A percentile compares a stretch with the other conserved stretches of the same genome.
Evolutionary conservation across 192 early-diverging fungal species (phyloP).

Genomic region (Backusella sp.): DNA sequence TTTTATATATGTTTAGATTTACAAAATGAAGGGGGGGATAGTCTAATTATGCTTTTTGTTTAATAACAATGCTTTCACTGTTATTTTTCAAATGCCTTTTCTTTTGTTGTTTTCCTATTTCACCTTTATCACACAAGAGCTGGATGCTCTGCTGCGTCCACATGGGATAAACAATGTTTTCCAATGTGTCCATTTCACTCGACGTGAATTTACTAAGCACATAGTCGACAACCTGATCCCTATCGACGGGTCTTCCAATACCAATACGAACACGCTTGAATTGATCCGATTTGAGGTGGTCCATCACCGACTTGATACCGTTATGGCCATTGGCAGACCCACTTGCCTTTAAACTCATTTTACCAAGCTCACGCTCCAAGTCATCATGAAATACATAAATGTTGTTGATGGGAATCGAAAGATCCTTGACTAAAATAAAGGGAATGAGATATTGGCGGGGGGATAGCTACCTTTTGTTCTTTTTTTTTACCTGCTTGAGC

Average conservation of each 20-base stretch:
- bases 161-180: slow-evolving; percentile 42
- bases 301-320: slow-evolving; percentile 66
- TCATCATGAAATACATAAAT: slow-evolving; percentile 74
- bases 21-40: neutral
- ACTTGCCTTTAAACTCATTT: slow-evolving; percentile 53
- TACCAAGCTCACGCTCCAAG: slow-evolving; percentile 64
- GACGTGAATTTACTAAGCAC: slow-evolving; percentile 55
- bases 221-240: slow-evolving; percentile 49
- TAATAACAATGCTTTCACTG: neutral
- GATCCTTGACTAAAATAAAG: slow-evolving; percentile 38
- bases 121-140: slow-evolving; percentile 14
- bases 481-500: slow-evolving; percentile 54
- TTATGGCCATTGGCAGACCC: slow-evolving; percentile 78
- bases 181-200: slow-evolving; percentile 47
- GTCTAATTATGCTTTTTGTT: neutral
- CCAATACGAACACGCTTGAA: slow-evolving; percentile 67
- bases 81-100: neutral
- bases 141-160: slow-evolving; percentile 1
- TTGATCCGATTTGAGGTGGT: slow-evolving; percentile 45
- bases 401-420: slow-evolving; percentile 41
- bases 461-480: too few relatives aligned
- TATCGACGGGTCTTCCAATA: slow-evolving; percentile 58
- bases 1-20: neutral
- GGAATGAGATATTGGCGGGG: neutral
- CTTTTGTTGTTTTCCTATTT: slow-evolving; percentile 13